Evolutionary conservation across 1,284 basidiomycete genomes (phyloP).

Genomic region (Boletus holoroseus): DNA sequence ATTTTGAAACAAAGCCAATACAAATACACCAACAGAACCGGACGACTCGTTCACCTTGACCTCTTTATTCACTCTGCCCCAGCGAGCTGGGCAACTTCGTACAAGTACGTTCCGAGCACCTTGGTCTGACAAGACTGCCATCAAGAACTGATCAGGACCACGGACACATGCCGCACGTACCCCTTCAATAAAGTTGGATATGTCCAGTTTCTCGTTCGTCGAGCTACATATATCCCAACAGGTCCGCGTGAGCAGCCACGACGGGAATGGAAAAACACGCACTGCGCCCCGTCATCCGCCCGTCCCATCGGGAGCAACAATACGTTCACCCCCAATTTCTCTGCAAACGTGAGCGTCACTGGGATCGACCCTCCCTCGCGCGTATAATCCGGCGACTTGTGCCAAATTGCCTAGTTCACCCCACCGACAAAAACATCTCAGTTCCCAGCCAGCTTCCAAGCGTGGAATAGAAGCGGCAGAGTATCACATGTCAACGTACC

Average conservation of each 20-base stretch:
- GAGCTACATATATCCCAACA: slow-evolving; percentile 45
- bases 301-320: slow-evolving; percentile 89
- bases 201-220: slow-evolving; percentile 95
- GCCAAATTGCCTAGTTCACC: slow-evolving; percentile 61
- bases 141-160: slow-evolving; percentile 6
- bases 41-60: background rate
- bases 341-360: slow-evolving; percentile 93
- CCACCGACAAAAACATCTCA: slow-evolving; percentile 2
- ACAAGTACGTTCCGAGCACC: slow-evolving; percentile 78
- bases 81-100: slow-evolving; percentile 55
- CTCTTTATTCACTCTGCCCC: slow-evolving; percentile 20
- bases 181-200: slow-evolving; percentile 89
- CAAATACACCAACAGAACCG: slow-evolving; percentile 5
- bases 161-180: slow-evolving; percentile 37
- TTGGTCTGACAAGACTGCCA: slow-evolving; percentile 47
- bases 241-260: background rate
- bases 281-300: slow-evolving; percentile 92
- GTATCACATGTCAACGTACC: slow-evolving; percentile 34
- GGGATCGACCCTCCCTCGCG: slow-evolving; percentile 96
- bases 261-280: slow-evolving; percentile 26
- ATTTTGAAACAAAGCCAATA: background rate
- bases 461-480: background rate
- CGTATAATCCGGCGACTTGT: slow-evolving; percentile 80
- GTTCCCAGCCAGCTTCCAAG: background rate
- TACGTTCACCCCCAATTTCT: slow-evolving; percentile 78